These are phyloP conservation scores for Penicillium oxalicum DNA, from an alignment of 2,329 filamentous ascomycete genomes.

Conservation along the genomic window DNA sequence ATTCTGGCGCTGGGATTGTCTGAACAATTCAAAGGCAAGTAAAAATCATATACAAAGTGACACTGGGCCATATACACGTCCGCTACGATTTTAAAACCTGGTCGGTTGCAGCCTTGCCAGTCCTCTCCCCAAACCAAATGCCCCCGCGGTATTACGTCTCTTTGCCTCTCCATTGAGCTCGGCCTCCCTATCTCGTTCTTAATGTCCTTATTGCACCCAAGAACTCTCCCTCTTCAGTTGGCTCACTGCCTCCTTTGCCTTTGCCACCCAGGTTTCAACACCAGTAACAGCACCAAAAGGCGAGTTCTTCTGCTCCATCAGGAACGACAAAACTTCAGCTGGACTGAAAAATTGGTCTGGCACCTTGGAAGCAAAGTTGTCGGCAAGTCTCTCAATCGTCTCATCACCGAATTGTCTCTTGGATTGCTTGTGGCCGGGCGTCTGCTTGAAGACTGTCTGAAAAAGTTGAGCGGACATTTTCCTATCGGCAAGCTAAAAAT, in stretches of 20 bases:
- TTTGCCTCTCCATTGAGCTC: not conserved
- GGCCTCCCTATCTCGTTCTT: slow-evolving; percentile 1
- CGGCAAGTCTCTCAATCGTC: slow-evolving; percentile 24
- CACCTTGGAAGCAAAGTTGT: slow-evolving; percentile 35
- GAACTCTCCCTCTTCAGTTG: slow-evolving; percentile 2
- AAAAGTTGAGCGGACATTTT: slow-evolving; percentile 23
- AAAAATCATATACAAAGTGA: too few relatives aligned
- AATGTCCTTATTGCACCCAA: slow-evolving; percentile 1
- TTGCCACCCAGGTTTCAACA: slow-evolving; percentile 38
- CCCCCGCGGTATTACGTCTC: not conserved
- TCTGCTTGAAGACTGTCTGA: slow-evolving; percentile 10
- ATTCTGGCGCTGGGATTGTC: too few relatives aligned
- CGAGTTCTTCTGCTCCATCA: slow-evolving; percentile 43
- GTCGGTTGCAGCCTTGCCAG: not conserved
- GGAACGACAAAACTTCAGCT: slow-evolving; percentile 49
- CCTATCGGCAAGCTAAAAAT: slow-evolving; percentile 41
- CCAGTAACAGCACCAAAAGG: slow-evolving; percentile 42
- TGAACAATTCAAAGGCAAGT: too few relatives aligned
- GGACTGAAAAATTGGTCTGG: slow-evolving; percentile 46
- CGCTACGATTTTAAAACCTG: too few relatives aligned
- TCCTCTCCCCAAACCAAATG: not conserved
- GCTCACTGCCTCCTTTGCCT: slow-evolving; percentile 6
- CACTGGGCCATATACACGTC: too few relatives aligned
- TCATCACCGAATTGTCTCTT: slow-evolving; percentile 3
- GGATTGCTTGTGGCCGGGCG: not conserved